Base-by-base conservation (phyloP, 148 eudicot genomes). In the Chenopodium formosanum region DNA sequence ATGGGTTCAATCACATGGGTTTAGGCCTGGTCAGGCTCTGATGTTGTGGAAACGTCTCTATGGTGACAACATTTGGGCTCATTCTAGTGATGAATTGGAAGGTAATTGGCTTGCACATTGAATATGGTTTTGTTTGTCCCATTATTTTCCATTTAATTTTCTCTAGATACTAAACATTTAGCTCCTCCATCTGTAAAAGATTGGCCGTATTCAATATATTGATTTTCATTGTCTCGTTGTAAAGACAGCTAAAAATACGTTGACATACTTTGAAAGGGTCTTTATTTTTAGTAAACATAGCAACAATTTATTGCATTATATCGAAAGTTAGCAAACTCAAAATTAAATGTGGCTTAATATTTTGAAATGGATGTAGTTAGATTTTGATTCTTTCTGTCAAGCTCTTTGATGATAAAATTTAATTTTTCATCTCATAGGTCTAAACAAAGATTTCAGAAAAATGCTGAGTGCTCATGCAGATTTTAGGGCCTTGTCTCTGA, bases 11-110 rank as follows among this genome's bases (percentile, higher is more conserved):
- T 88, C 95, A 7, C 92, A 84, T 81, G 97, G 99, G 79, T 96
- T 86, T 80, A 92, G 97, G 85, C 94, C 98, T 70, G 94, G 88
- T 81, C 99, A 96, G 85, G 98, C 99, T 44, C 37, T 96, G 87
- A 96, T 96, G 99, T 82, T 94, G 67, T 96, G 99, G 99, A 96
- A 94, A 86, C 90, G 95, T 76, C 86, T 96, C 32, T 94, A 96
- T 79, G 94, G 98, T 52, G 72, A 94, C 81, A 82, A 89, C 83
- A 89, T 87, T 20, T 96, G 99, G 99, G 99, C 99, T 19, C 89
- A 92, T 52, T 89, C 74, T 84, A 68, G 73, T 88, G 98, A 96
- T 81, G 99, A 96, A 80, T 82, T 96, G 60, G 95, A 94, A 96
- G 99, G 99, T 95, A 80, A 1, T 60, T 66, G 27, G 27, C 20